Evolutionary conservation across 345 rosid genomes (phyloP).

Genomic region (Salix viminalis): DNA sequence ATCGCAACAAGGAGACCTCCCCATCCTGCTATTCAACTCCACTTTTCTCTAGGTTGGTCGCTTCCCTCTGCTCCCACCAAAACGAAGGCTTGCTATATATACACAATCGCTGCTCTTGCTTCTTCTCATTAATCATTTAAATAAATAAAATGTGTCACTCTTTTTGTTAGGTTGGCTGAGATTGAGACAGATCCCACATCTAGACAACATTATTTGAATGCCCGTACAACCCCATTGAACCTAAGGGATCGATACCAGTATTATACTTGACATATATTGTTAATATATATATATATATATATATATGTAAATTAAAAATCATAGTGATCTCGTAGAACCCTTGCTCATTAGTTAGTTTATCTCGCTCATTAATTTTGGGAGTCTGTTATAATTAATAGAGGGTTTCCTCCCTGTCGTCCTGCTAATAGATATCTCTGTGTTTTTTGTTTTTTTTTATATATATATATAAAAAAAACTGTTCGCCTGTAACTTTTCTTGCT

Average conservation of each 20-base stretch:
- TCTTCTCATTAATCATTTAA: conserved; percentile 3
- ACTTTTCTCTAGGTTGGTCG: not conserved
- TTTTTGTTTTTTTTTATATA: too few species aligned
- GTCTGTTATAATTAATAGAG: too few species aligned
- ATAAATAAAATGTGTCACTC: not conserved
- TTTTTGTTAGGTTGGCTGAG: conserved; percentile 25
- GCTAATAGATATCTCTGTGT: too few species aligned
- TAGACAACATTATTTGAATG: not conserved
- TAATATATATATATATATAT: too few species aligned
- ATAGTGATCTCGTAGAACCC: too few species aligned
- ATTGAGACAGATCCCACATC: not conserved
- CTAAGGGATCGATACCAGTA: not conserved
- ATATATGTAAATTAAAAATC: too few species aligned
- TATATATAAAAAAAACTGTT: too few species aligned
- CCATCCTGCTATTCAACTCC: conserved; percentile 39
- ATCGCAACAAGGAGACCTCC: conserved; percentile 85
- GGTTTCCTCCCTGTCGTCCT: too few species aligned
- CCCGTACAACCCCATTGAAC: not conserved
- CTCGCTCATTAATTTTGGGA: too few species aligned
- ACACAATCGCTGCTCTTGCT: conserved; percentile 13
- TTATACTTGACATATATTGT: too few species aligned
- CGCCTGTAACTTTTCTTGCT: too few species aligned
- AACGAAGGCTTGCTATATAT: conserved; percentile 28
- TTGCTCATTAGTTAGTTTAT: too few species aligned
- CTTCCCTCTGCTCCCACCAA: conserved; percentile 15